Percentiles rank a stretch among this genome's conserved stretches.
phyloP scores from a whole-genome alignment of 1,284 basidiomycete genomes.

The Microbotryomycetes sp. region DNA sequence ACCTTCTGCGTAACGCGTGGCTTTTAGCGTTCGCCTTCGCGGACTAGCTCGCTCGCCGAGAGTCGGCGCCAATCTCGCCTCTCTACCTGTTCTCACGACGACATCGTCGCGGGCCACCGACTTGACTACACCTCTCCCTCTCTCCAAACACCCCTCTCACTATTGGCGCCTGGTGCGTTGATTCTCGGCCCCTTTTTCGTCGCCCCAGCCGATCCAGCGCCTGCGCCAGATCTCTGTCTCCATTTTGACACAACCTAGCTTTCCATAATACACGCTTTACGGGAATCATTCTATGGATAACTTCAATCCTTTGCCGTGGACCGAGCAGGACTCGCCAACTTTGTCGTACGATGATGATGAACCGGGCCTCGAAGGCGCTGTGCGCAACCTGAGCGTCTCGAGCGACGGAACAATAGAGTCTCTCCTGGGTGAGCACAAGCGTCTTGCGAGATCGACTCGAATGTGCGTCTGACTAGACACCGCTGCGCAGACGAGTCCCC shows the following conservation, averaged over 20 bases:
- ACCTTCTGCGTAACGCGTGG: background rate
- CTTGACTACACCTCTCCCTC: background rate
- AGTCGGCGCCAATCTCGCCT: background rate
- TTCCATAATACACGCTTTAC: background rate
- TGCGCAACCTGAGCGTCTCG: slow-evolving; percentile 23
- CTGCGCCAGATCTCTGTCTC: background rate
- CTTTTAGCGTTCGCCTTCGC: background rate
- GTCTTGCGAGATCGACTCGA: background rate
- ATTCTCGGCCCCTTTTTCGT: background rate
- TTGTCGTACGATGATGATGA: slow-evolving; percentile 8
- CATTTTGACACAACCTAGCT: background rate
- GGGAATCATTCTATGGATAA: too few relatives aligned
- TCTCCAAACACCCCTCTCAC: background rate
- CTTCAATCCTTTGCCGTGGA: background rate
- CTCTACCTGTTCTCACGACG: background rate
- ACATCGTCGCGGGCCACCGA: background rate
- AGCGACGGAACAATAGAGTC: slow-evolving; percentile 25
- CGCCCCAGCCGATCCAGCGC: background rate
- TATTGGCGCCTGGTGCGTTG: background rate
- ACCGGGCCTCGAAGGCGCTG: slow-evolving; percentile 11
- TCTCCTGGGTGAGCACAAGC: slow-evolving; percentile 6
- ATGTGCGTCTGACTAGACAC: background rate
- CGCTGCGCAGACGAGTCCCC: slow-evolving; percentile 16
- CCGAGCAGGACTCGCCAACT: slow-evolving; percentile 20
- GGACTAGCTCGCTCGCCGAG: background rate